These are phyloP conservation scores for Pezicula radicicola DNA, from an alignment of 2,329 filamentous ascomycete genomes.

Conservation along the genomic window DNA sequence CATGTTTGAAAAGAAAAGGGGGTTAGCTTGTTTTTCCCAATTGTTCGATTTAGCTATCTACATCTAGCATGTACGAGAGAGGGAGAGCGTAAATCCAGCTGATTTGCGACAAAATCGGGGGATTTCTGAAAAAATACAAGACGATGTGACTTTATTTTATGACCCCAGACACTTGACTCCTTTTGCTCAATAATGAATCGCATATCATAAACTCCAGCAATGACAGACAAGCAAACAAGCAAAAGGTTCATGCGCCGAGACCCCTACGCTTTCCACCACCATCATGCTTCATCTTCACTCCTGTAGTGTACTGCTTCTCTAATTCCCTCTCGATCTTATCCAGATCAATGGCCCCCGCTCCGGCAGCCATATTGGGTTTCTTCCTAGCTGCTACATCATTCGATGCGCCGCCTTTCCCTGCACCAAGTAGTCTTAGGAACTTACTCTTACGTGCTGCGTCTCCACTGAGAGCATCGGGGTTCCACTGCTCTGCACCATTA, in stretches of 20 bases:
- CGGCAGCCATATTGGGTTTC: slow-evolving; percentile 9
- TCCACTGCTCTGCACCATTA: slow-evolving; percentile 21
- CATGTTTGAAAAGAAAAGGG: no score
- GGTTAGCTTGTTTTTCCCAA: no score
- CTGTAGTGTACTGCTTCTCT: slow-evolving; percentile 32
- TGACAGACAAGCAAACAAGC: not conserved
- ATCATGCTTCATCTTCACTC: slow-evolving; percentile 34
- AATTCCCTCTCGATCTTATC: slow-evolving; percentile 29
- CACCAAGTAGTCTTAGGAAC: slow-evolving; percentile 31
- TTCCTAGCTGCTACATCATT: slow-evolving; percentile 1
- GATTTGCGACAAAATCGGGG: no score
- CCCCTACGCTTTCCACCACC: slow-evolving; percentile 30
- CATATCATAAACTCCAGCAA: not conserved
- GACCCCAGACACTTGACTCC: not conserved
- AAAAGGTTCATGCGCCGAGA: slow-evolving; percentile 27
- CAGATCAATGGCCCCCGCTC: slow-evolving; percentile 11
- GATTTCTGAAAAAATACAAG: no score
- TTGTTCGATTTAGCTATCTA: no score
- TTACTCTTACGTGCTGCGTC: slow-evolving; percentile 29
- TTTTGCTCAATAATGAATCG: not conserved
- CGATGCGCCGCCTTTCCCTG: slow-evolving; percentile 15
- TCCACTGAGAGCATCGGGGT: slow-evolving; percentile 26
- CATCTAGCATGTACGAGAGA: no score
- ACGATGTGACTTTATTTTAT: no score
- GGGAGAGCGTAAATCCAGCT: no score